Conservation (phyloP, 768 basidiomycete genomes). For the Tremella yokohamensis region DNA sequence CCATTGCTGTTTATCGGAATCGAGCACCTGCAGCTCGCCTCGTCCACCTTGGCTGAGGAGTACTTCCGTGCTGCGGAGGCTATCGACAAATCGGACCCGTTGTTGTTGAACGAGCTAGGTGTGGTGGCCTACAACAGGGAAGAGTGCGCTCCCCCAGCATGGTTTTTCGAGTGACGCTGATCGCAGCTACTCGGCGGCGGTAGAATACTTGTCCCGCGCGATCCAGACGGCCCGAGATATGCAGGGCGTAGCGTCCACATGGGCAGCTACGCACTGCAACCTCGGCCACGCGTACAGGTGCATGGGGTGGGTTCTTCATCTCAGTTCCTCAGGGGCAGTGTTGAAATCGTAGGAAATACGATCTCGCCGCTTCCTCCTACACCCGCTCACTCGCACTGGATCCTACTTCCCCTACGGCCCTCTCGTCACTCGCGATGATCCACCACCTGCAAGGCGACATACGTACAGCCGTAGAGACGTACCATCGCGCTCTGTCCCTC, state of each 20-base stretch:
- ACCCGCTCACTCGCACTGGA: constrained; percentile 79
- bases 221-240: constrained; percentile 78
- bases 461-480: constrained; percentile 79
- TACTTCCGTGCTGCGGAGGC: constrained; percentile 72
- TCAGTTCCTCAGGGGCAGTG: neutral
- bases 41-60: constrained; percentile 76
- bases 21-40: constrained; percentile 91
- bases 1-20: constrained; percentile 95
- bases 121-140: constrained; percentile 86
- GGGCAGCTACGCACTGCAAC: constrained; percentile 88
- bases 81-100: constrained; percentile 82
- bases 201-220: constrained; percentile 66
- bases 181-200: constrained; percentile 70
- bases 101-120: constrained; percentile 86
- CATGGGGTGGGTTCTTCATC: constrained; percentile 60
- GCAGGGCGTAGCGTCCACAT: constrained; percentile 76
- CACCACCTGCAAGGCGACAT: constrained; percentile 69
- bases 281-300: constrained; percentile 85
- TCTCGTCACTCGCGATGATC: constrained; percentile 85
- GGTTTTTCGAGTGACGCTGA: neutral
- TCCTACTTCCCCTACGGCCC: constrained; percentile 73
- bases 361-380: constrained; percentile 71
- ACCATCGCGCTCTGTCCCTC: constrained; percentile 71
- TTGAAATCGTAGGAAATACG: constrained; percentile 33
- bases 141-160: constrained; percentile 56